phyloP scores from a whole-genome alignment of 1,284 basidiomycete genomes.

The Boletus smithii region DNA sequence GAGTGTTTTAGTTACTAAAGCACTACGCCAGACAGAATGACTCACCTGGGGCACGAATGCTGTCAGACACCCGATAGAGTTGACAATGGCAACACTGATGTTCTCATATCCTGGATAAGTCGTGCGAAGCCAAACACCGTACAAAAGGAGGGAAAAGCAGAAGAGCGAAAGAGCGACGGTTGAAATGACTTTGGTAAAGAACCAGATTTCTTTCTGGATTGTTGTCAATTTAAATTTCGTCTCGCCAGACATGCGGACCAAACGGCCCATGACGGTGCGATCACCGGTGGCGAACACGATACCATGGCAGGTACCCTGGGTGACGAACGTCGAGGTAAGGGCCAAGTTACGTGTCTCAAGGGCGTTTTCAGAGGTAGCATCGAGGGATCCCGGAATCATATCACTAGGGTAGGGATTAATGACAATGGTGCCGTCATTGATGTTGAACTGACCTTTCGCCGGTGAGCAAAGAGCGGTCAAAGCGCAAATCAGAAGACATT shows the following conservation, averaged over 20 bases:
- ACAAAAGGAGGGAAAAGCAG: slow-evolving; percentile 41
- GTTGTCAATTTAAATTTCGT: slow-evolving; percentile 48
- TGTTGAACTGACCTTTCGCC: slow-evolving; percentile 43
- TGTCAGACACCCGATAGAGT: slow-evolving; percentile 48
- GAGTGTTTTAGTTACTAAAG: too few relatives aligned
- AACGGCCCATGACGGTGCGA: slow-evolving; percentile 58
- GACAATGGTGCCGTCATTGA: neutral
- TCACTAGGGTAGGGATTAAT: slow-evolving; percentile 31
- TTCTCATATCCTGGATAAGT: slow-evolving; percentile 38
- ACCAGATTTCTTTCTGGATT: slow-evolving; percentile 48
- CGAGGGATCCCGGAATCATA: slow-evolving; percentile 49
- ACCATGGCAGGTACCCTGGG: slow-evolving; percentile 56
- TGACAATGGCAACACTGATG: slow-evolving; percentile 41
- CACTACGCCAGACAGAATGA: neutral
- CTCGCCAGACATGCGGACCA: slow-evolving; percentile 52
- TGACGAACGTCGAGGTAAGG: slow-evolving; percentile 50
- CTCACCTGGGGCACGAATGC: slow-evolving; percentile 49
- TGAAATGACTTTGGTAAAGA: slow-evolving; percentile 48
- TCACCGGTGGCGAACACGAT: slow-evolving; percentile 60
- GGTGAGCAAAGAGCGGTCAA: slow-evolving; percentile 65
- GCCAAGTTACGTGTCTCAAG: slow-evolving; percentile 65
- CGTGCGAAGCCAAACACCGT: slow-evolving; percentile 44
- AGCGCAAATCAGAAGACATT: slow-evolving; percentile 48
- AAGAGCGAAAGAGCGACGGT: slow-evolving; percentile 41
- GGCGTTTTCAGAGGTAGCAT: slow-evolving; percentile 52